Evolutionary conservation across 495 filamentous ascomycete genomes (phyloP), one percentile per base, ranked within the genome.

Genomic region (Neurospora discreta): DNA sequence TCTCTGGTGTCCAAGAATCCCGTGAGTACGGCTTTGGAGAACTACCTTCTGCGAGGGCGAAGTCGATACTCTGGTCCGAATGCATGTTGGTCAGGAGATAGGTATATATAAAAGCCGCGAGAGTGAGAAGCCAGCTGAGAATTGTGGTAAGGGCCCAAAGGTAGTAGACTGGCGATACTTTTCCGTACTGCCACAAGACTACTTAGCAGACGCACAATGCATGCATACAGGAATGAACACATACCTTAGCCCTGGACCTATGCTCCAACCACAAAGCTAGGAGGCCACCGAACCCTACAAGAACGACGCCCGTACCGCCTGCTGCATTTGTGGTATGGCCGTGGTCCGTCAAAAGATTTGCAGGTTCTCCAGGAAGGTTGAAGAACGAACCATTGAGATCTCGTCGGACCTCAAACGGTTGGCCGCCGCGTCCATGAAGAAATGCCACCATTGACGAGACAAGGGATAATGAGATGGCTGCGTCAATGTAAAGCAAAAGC

Each of bases 1-100:
- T 87, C 78, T 85, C 84, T 18, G 87, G 86, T 26, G 87, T 87
- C 87, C 87, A 89, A 2, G 72, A 68, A 23, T 81, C 75, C 39
- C 77, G 68, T 1, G 84, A 80, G 73, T 89, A 89, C n/a, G 75
- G 71, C 16, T 75, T 74, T n/a, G 83, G 75, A 20, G 78, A 75
- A 52, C 69, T 73, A 20, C 68, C 42, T 16, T n/a, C 18, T 13
- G 82, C 84, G 30, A 84, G 52, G 1, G 44, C 39, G 11, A 73
- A 23, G 71, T 83, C 78, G 69, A 88, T 86, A 3, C 44, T 71
- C 71, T 87, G 85, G 10, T 79, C 79, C 10, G 75, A 75, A 33
- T 82, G 84, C 68, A 73, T 75, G 52, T 81, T 75, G 3, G 82
- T 84, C 41, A 86, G 77, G 58, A 84, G 81, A 71, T 85, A 83